Evolutionary conservation across 441 rosid genomes (phyloP).

Genomic region (Adansonia gregorii): DNA sequence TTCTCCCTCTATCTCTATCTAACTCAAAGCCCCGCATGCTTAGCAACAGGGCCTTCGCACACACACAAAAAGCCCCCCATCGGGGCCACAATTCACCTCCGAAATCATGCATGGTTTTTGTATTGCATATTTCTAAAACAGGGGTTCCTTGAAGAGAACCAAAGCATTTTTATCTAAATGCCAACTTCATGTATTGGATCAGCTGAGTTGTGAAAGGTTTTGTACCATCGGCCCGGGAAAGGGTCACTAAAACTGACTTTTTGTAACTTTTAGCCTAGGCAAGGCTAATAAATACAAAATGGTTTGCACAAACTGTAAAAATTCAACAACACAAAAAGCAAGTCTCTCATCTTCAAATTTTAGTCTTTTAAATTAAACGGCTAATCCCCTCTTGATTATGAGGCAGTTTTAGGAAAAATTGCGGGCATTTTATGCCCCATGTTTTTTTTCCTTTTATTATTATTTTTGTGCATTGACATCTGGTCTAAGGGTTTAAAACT

Average conservation of each 20-base stretch:
- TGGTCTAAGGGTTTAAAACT: constrained; percentile 60
- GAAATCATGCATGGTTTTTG: constrained; percentile 51
- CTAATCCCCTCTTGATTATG: constrained; percentile 43
- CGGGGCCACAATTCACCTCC: constrained; percentile 56
- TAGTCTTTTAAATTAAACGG: constrained; percentile 42
- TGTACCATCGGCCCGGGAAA: constrained; percentile 30
- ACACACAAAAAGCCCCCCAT: constrained; percentile 39
- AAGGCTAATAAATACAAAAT: constrained; percentile 59
- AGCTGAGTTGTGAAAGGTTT: constrained; percentile 46
- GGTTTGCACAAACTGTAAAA: constrained; percentile 56
- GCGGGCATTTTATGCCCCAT: constrained; percentile 30
- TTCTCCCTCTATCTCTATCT: constrained; percentile 39
- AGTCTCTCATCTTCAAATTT: constrained; percentile 38
- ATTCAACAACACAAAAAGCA: constrained; percentile 48
- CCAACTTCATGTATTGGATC: constrained; percentile 51
- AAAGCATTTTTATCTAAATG: constrained; percentile 33
- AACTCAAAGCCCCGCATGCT: constrained; percentile 42
- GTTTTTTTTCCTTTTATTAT: neutral
- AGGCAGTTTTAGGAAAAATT: constrained; percentile 43
- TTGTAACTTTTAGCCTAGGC: constrained; percentile 50
- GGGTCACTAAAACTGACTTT: constrained; percentile 30
- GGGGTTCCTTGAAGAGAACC: constrained; percentile 56
- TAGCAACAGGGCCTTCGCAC: too few species aligned
- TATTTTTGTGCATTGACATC: constrained; percentile 48
- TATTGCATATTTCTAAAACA: constrained; percentile 40